Base-by-base conservation (phyloP, 75 land plant genomes). In the Sequoia sempervirens region DNA sequence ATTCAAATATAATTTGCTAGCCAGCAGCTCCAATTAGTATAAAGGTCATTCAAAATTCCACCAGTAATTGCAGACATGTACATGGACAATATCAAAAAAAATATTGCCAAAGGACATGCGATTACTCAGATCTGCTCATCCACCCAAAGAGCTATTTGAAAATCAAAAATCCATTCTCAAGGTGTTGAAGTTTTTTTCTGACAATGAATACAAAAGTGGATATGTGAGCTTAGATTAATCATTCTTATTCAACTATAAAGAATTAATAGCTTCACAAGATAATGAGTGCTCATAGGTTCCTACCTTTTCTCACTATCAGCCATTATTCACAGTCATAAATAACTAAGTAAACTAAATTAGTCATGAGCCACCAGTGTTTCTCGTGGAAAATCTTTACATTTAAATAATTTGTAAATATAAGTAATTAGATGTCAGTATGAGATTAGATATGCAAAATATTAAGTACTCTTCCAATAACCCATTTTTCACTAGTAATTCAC, bases 11-110 rank as follows among this genome's bases (percentile, higher is more conserved):
- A 37, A 38, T 75, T 75, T 17, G 38, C 78, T 72, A 72, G 13
- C 45, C 23, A 20, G 13, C 45, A 75, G 18, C 79, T 38, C 2
- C 23, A 38, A 75, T 75, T 75, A 38, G 45, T 75, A 75, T 40
- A 75, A 75, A 0, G 26, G 7, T 36, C 20, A 40, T 38, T 38
- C 43, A 5, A 75, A 75, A 75, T 8, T 40, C 46, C 17, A 38
- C 41, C 41, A 75, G 41, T 75, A 75, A 40, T 38, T 15, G 41
- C 40, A 72, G 38, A 72, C 45, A 75, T 38, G 26, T 75, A 9
- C 4, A 40, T 72, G 75, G 75, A 75, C 79, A 75, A 38, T 75
- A 36, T 75, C 45, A 75, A 69, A 69, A 30, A 66, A 30, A 69
- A 30, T 32, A 69, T 69, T 15, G 1, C 13, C 32, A 8, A 69